Base-by-base conservation (phyloP, 352 stramenopile species). In the Blastocystis sp. region DNA sequence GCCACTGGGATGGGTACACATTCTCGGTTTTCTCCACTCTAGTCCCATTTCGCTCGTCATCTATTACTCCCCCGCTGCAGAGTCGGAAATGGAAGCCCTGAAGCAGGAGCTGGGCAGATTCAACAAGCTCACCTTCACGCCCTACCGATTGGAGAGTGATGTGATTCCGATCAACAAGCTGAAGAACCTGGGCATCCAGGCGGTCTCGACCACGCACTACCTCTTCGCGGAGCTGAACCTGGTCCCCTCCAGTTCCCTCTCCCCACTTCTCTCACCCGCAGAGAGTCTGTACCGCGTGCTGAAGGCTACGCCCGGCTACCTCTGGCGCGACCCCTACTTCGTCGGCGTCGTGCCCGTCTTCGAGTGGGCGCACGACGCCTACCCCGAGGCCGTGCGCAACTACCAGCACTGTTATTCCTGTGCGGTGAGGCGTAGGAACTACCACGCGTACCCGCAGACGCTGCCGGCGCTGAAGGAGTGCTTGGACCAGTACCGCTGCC, bases 111-210 rank as follows among this genome's bases (percentile, higher is more conserved):
- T 48, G 48, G 43, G 52, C 40, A 21, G 40, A 54, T 21, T 9
- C 21, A 34, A 17, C 52, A 57, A 42, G 43, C 57, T 19, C 57
- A 17, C 0, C 28, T 84, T 52, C 42, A 69, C 69, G 19, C 74
- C 74, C 19, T 84, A 57, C 42, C 6, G 24, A 6, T 4, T 43
- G 28, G 21, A 66, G 28, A 14, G 34, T n/a, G 24, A 28, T 19
- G 17, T 38, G 19, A 19, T 88, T 38, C 78, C 78, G 0, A 78
- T 88, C 42, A 88, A 88, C 68, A 76, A 77, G 28, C 21, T 88
- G 17, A 88, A 79, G 52, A 88, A 88, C 60, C 60, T 66, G n/a
- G 78, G 45, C 11, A 88, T 88, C 43, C 43, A 78, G 7, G 19
- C n/a, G 17, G 78, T 88, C 6, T 1, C n/a, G 4, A 88, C 78